A percentile compares a stretch with the other conserved stretches of the same genome.
Conservation (phyloP, 176 grass and related monocot species). For the Microstegium vimineum region DNA sequence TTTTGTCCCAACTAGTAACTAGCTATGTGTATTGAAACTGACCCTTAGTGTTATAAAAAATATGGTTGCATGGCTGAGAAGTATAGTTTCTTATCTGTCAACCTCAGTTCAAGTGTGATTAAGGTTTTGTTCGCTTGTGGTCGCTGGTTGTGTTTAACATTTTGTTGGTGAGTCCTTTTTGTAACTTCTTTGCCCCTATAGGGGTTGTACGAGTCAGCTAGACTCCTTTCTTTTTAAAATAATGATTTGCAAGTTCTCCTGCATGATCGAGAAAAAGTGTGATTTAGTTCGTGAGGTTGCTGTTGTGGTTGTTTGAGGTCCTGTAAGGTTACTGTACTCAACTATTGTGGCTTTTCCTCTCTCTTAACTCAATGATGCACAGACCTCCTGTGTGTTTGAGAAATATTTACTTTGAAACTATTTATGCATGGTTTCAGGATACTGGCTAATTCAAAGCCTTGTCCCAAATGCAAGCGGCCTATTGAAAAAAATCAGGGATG, state of each 20-base stretch:
- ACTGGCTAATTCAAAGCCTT: slow-evolving; percentile 97
- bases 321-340: neutral
- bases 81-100: neutral
- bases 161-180: neutral
- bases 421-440: slow-evolving; percentile 63
- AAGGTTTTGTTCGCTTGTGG: neutral
- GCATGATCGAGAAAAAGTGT: neutral
- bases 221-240: neutral
- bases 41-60: neutral
- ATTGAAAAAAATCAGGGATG: slow-evolving; percentile 99
- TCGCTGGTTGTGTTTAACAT: neutral
- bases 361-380: neutral
- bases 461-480: slow-evolving; percentile 96
- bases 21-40: neutral
- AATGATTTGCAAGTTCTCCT: neutral
- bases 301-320: neutral
- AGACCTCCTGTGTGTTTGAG: neutral
- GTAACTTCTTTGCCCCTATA: neutral
- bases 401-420: slow-evolving; percentile 4
- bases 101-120: neutral
- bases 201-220: neutral
- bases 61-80: neutral
- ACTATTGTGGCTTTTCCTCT: neutral
- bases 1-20: neutral
- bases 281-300: neutral